Evolutionary conservation across 352 stramenopile species (phyloP).

Genomic region (Phytophthora podocarpi): DNA sequence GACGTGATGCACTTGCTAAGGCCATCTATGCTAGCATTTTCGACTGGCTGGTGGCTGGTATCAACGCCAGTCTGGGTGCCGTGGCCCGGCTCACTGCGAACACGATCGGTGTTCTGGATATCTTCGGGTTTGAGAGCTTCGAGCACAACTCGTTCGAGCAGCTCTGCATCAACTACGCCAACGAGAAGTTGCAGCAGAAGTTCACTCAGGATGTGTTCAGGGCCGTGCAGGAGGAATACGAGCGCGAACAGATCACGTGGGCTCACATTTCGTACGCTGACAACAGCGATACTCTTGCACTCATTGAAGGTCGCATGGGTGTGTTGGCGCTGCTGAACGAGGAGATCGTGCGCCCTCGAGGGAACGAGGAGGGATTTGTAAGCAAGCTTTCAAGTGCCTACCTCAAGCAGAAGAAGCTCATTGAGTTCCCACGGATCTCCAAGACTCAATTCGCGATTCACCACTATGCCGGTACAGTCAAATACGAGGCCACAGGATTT

Average conservation of each 20-base stretch:
- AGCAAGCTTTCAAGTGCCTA: slow-evolving; percentile 60
- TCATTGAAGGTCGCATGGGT: slow-evolving; percentile 81
- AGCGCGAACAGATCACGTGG: slow-evolving; percentile 74
- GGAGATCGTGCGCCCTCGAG: slow-evolving; percentile 81
- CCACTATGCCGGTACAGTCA: slow-evolving; percentile 94
- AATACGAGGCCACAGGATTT: slow-evolving; percentile 91
- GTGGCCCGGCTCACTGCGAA: slow-evolving; percentile 25
- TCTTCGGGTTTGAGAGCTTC: slow-evolving; percentile 92
- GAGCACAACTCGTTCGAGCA: slow-evolving; percentile 93
- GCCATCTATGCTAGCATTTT: slow-evolving; percentile 96
- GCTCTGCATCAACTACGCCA: slow-evolving; percentile 96
- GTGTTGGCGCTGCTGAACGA: slow-evolving; percentile 87
- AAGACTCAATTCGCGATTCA: slow-evolving; percentile 91
- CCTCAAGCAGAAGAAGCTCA: slow-evolving; percentile 55
- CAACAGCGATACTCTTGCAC: slow-evolving; percentile 74
- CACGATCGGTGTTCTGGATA: slow-evolving; percentile 89
- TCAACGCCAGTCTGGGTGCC: slow-evolving; percentile 79
- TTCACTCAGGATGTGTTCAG: slow-evolving; percentile 83
- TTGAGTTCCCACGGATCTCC: slow-evolving; percentile 72
- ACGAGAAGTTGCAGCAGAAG: slow-evolving; percentile 92
- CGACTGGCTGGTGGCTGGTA: slow-evolving; percentile 93
- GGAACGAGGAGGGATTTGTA: slow-evolving; percentile 71
- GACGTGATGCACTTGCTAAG: slow-evolving; percentile 94
- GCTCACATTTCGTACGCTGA: slow-evolving; percentile 82
- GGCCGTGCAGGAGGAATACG: slow-evolving; percentile 68